Evolutionary conservation across 192 early-diverging fungal genomes (phyloP), one percentile per base, ranked within the genome.

Genomic region (Globomyces pollinis-pini): DNA sequence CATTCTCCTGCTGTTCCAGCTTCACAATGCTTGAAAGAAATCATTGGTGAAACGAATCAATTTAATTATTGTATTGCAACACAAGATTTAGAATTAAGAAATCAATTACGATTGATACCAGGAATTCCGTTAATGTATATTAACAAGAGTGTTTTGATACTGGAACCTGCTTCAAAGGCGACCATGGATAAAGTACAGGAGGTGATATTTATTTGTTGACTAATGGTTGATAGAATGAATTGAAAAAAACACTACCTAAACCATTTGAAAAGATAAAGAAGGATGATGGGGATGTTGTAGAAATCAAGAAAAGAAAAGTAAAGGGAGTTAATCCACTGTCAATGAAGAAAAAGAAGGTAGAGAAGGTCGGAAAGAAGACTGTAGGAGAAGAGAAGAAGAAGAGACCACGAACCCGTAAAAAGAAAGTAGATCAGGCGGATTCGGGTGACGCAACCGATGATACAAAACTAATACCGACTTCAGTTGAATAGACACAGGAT

Each of bases 111-210:
- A 3, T 42, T 60, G 2, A 71, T 98, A 3, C 80, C 91, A 3
- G 94, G 91, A 2, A 86, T 89, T 0, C 94, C 94, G 3, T 61
- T 98, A n/a, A 38, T 98, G 4, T 86, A 91, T 63, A 81, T 93
- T 54, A 88, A 83, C 50, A 81, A 86, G 35, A 73, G 75, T 29
- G 79, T 90, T 1, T 43, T 94, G 6, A 81, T 94, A 16, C 65
- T 98, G 38, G 94, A 96, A 65, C 88, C 86, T 4, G 82, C 86
- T 3, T 76, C 80, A 0, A 39, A 72, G 2, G 76, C 61, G 2
- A 81, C 83, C 11, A 58, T 74, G 31, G 67, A 77, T 7, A 61
- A 51, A 16, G 56, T 68, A 11, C 65, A 77, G 59, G 29, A 79
- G 63, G 79, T 78, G 64, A 6, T 21, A 21, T 18, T 13, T 38